Evolutionary conservation across 2,329 filamentous ascomycete genomes (phyloP).

Genomic region (Aureobasidium musti): DNA sequence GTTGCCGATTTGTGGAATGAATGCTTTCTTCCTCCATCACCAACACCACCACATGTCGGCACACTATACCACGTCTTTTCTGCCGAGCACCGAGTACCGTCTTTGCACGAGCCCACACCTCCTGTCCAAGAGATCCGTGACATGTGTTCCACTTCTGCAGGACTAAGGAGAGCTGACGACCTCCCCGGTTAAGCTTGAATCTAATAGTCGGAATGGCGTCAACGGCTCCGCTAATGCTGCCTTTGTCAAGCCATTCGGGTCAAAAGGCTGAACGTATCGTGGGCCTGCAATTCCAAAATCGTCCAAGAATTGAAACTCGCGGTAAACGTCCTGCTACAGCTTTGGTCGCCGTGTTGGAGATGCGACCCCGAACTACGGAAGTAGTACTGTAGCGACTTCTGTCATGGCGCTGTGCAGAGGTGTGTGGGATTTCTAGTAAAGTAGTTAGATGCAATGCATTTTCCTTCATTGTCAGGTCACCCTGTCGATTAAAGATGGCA

Average conservation of each 20-base stretch:
- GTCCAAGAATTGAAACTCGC: constrained; percentile 7
- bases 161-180: constrained; percentile 5
- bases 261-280: constrained; percentile 20
- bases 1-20: constrained; percentile 6
- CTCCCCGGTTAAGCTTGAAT: constrained; percentile 22
- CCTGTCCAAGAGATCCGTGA: not conserved
- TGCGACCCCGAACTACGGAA: too few relatives aligned
- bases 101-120: not conserved
- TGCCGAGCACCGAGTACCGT: not conserved
- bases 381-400: not conserved
- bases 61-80: constrained; percentile 31
- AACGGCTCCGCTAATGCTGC: constrained; percentile 23
- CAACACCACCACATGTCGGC: not conserved
- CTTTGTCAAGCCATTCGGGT: constrained; percentile 7
- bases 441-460: not conserved
- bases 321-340: constrained; percentile 13
- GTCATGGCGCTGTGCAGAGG: not conserved
- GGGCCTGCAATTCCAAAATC: not conserved
- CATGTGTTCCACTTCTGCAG: constrained; percentile 13
- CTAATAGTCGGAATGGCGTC: constrained; percentile 18
- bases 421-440: not conserved
- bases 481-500: not conserved
- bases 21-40: constrained; percentile 31
- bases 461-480: too few relatives aligned
- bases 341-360: not conserved